Evolutionary conservation across 2,329 filamentous ascomycete genomes (phyloP).

Genomic region (Dactylonectria estremocensis): DNA sequence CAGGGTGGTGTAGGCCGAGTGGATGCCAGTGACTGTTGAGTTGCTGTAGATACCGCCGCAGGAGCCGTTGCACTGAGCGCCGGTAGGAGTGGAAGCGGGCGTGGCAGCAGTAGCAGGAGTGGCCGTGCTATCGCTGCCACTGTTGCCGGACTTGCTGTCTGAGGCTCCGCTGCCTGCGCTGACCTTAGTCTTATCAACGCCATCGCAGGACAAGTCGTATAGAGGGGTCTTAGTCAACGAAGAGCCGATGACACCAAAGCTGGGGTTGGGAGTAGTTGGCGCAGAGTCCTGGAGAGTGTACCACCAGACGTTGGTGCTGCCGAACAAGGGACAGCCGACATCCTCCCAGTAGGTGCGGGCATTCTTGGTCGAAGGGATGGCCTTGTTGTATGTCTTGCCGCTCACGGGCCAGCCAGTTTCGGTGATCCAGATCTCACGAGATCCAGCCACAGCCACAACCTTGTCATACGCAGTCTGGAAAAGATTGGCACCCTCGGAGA

Average conservation of each 20-base stretch:
- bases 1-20: constrained; percentile 4
- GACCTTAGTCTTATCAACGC: constrained; percentile 34
- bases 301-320: constrained; percentile 80
- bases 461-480: constrained; percentile 78
- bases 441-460: constrained; percentile 71
- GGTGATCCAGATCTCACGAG: constrained; percentile 87
- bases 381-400: constrained; percentile 74
- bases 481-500: constrained; percentile 74
- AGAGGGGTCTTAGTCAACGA: constrained; percentile 68
- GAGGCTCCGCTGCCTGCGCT: constrained; percentile 23
- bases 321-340: constrained; percentile 81
- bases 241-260: constrained; percentile 78
- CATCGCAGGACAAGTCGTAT: constrained; percentile 72
- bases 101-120: constrained; percentile 27
- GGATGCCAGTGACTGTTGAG: constrained; percentile 21
- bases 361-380: constrained; percentile 75
- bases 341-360: constrained; percentile 86
- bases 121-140: constrained; percentile 12
- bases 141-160: neutral
- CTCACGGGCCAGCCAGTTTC: constrained; percentile 90
- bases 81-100: constrained; percentile 28
- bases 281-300: constrained; percentile 81
- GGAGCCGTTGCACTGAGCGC: constrained; percentile 3
- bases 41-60: constrained; percentile 1
- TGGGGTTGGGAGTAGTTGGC: constrained; percentile 73